phyloP scores from a whole-genome alignment of 108 stramenopile genomes.

The Skeletonema menzelii region DNA sequence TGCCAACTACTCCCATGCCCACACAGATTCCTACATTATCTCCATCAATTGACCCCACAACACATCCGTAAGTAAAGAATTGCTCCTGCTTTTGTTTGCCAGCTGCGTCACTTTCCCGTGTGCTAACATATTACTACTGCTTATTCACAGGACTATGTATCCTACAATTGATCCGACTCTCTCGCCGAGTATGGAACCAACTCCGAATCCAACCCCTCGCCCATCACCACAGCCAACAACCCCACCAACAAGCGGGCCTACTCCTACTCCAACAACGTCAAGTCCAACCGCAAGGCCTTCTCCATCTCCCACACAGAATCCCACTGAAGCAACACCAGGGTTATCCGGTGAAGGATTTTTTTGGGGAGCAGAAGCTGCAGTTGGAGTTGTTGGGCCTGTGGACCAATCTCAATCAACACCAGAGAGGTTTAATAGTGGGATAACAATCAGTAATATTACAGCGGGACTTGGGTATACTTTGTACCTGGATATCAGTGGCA shows the following conservation, averaged over 20 bases:
- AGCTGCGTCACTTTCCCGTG: neutral
- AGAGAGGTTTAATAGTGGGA: neutral
- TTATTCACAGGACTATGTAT: neutral
- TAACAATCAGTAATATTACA: neutral
- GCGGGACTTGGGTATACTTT: conserved; percentile 33
- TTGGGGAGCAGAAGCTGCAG: neutral
- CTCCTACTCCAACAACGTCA: neutral
- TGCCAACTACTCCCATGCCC: neutral
- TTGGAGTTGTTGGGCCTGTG: neutral
- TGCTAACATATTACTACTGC: neutral
- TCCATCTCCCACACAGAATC: neutral
- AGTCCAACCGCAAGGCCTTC: neutral
- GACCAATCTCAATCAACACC: neutral
- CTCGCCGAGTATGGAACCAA: neutral
- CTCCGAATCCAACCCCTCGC: neutral
- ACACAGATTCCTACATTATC: neutral
- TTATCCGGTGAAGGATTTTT: neutral
- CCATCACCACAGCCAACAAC: neutral
- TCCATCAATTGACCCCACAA: neutral
- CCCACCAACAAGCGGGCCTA: neutral
- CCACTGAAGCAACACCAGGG: neutral
- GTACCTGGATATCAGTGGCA: conserved; percentile 20
- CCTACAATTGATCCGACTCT: neutral
- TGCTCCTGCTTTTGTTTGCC: neutral
- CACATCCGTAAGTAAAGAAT: neutral